These are phyloP conservation scores for Aureobasidium pullulans DNA, from an alignment of 2,329 filamentous ascomycete species.

Conservation along the genomic window DNA sequence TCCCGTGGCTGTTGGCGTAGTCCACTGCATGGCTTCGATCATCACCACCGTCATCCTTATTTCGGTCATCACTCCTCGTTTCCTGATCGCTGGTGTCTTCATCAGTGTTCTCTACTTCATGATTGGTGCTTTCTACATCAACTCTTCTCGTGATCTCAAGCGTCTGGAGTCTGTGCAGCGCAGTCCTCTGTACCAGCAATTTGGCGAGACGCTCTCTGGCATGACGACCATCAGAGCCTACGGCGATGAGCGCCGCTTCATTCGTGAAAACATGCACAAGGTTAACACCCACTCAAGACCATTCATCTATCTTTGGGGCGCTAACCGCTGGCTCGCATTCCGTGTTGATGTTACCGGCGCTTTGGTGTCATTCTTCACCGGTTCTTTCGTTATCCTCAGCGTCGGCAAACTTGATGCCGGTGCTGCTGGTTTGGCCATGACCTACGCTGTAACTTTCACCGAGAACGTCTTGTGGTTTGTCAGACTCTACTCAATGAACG, in stretches of 20 bases:
- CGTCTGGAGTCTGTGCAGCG: conserved; percentile 88
- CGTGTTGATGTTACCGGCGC: conserved; percentile 86
- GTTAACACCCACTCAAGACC: conserved; percentile 89
- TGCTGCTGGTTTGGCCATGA: conserved; percentile 85
- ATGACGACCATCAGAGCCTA: conserved; percentile 97
- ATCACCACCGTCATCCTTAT: conserved; percentile 84
- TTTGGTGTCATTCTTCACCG: conserved; percentile 86
- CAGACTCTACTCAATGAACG: conserved; percentile 84
- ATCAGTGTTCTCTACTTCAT: conserved; percentile 77
- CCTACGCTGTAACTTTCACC: conserved; percentile 92
- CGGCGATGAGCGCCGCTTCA: conserved; percentile 86
- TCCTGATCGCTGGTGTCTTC: conserved; percentile 78
- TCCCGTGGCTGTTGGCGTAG: conserved; percentile 72
- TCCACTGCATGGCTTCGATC: conserved; percentile 61
- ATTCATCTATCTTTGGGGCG: conserved; percentile 93
- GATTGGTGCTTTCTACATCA: conserved; percentile 81
- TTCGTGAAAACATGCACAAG: conserved; percentile 78
- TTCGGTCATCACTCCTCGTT: conserved; percentile 79
- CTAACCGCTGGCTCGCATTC: conserved; percentile 93
- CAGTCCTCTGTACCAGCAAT: conserved; percentile 94
- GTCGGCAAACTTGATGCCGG: conserved; percentile 81
- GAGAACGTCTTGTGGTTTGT: conserved; percentile 97
- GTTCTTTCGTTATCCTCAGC: conserved; percentile 79
- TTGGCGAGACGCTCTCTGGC: conserved; percentile 88
- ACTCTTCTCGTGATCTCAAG: conserved; percentile 90